Conservation (phyloP, 2,329 filamentous ascomycete species). For the Alternaria sp. region DNA sequence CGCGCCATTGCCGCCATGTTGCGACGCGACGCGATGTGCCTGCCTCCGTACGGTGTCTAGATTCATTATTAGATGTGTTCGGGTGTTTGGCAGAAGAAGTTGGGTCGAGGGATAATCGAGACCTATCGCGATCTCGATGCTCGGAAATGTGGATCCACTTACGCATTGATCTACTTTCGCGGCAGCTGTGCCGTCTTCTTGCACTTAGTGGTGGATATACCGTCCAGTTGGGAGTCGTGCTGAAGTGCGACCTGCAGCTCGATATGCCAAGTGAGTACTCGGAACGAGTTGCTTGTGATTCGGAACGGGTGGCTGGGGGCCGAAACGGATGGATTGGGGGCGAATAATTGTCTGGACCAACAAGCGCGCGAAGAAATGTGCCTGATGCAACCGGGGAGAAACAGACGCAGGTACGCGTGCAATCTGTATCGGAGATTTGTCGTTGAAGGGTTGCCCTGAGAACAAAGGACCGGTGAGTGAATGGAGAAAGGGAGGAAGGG, state of each 20-base stretch:
- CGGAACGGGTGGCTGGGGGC: slow-evolving; percentile 15
- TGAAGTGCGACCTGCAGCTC: slow-evolving; percentile 1
- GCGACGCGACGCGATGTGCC: slow-evolving; percentile 46
- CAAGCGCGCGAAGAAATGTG: slow-evolving; percentile 16
- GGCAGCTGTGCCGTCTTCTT: slow-evolving; percentile 24
- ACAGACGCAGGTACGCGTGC: slow-evolving; percentile 7
- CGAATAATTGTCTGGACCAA: slow-evolving; percentile 15
- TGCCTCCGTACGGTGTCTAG: slow-evolving; percentile 46
- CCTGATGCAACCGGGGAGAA: slow-evolving; percentile 1
- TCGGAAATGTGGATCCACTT: slow-evolving; percentile 28
- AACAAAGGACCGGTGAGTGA: slow-evolving; percentile 8
- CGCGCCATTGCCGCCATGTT: slow-evolving; percentile 25
- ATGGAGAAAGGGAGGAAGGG: slow-evolving; percentile 15
- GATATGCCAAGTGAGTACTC: background rate
- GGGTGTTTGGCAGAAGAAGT: slow-evolving; percentile 5
- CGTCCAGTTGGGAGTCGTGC: slow-evolving; percentile 5
- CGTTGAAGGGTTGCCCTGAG: slow-evolving; percentile 3
- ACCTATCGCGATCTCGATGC: background rate
- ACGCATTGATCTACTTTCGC: slow-evolving; percentile 28
- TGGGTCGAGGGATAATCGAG: background rate
- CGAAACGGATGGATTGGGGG: slow-evolving; percentile 12
- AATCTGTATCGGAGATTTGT: background rate
- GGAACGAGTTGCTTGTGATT: slow-evolving; percentile 7
- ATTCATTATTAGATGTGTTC: slow-evolving; percentile 17
- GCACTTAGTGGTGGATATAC: slow-evolving; percentile 3